Evolutionary conservation across 148 eudicot genomes (phyloP).

Genomic region (Silene conica): DNA sequence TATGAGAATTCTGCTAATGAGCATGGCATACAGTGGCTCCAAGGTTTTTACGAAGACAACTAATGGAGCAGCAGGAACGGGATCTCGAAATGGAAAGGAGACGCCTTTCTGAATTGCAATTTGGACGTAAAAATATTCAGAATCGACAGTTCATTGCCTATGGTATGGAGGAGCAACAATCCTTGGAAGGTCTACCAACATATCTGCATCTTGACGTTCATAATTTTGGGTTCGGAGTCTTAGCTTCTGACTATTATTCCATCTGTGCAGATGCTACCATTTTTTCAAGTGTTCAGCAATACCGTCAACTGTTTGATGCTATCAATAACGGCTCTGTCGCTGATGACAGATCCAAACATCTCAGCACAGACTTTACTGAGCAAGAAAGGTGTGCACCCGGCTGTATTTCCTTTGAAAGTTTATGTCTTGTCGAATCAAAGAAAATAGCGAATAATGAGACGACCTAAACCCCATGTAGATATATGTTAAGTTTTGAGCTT

Average conservation of each 20-base stretch:
- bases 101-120: conserved; percentile 44
- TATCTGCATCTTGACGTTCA: neutral
- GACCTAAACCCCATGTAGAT: too few species aligned
- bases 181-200: conserved; percentile 32
- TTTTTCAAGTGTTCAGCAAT: conserved; percentile 24
- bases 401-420: too few species aligned
- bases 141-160: conserved; percentile 35
- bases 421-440: too few species aligned
- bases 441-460: too few species aligned
- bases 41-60: conserved; percentile 42
- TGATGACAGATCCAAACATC: conserved; percentile 26
- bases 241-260: neutral
- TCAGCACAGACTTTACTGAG: conserved; percentile 26
- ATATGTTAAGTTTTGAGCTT: too few species aligned
- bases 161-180: conserved; percentile 38
- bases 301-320: conserved; percentile 33
- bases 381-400: conserved; percentile 45
- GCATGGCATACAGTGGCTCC: conserved; percentile 27
- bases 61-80: conserved; percentile 48
- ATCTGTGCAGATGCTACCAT: conserved; percentile 33
- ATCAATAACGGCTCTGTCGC: conserved; percentile 20
- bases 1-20: conserved; percentile 1
- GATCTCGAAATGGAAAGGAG: conserved; percentile 45
- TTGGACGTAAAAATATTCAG: conserved; percentile 30
- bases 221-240: neutral